Base-by-base conservation (phyloP, 2,329 filamentous ascomycete species). In the Scedosporium aurantiacum region DNA sequence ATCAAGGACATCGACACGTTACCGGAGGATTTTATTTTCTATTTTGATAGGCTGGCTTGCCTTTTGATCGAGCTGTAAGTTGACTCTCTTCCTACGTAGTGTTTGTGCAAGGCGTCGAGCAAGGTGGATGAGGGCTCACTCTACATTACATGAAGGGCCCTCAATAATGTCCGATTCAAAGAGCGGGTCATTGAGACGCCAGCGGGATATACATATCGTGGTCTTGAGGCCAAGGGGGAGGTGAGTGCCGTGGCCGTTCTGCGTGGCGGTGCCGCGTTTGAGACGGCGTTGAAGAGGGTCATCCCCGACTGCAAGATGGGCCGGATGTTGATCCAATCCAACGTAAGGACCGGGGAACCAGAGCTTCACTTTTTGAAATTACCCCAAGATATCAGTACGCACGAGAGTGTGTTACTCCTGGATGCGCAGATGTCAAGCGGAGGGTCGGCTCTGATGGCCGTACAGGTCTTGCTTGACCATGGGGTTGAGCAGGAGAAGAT, bases 351-450 rank as follows among this genome's bases (percentile, higher is more conserved):
- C 4, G 90, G 91, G 62, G 94, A 97, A 72, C 94, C 94, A 1
- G 93, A 97, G 72, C 77, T 99, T 60, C 93, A 97, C 73, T 97
- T 92, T 70, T 81, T 92, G 63, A 90, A 90, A 65, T 78, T 99
- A 3, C 89, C 90, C 0, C 78, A 82, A 2, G 82, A 90, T 64
- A 89, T 97, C 61, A 76, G 82, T 63, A 73, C 82, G 50, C 89
- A 96, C 69, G 86, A 90, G 65, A 88, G 88, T 58, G 91, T 99
- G 18, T 78, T 99, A 63, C 78, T 99, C 6, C 78, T 97, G 21
- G 94, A 97, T 72, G 87, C 92, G 14, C 94, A 99, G 71, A 97
- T 97, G 89, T 91, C 90, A 27, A 92, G 88, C 64, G 94, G 94
- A 52, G 93, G 92, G 41, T 83, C 85, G 16, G 84, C 84, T 1